Conservation (phyloP, 169 alveolate genomes). For the Pseudocohnilembus persalinus region DNA sequence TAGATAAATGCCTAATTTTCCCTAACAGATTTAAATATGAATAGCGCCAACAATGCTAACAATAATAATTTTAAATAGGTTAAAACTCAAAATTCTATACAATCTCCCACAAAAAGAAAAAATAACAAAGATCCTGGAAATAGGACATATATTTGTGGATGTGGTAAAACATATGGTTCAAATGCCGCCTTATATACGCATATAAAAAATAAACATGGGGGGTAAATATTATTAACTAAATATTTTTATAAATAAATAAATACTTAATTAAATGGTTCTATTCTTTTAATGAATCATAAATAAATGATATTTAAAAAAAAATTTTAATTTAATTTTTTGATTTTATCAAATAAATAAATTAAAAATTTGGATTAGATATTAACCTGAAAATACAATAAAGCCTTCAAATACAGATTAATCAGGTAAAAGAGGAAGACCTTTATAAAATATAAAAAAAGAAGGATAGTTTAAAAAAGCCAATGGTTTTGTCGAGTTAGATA, state of each 20-base stretch:
- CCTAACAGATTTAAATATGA: too few species aligned
- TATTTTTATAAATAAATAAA: too few species aligned
- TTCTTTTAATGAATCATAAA: too few species aligned
- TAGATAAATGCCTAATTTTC: too few species aligned
- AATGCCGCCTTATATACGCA: conserved; percentile 44
- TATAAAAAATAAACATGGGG: conserved; percentile 36
- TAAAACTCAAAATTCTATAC: not conserved
- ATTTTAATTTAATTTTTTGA: too few species aligned
- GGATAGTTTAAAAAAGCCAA: not conserved
- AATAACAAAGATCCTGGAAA: not conserved
- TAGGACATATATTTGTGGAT: not conserved
- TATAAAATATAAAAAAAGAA: not conserved
- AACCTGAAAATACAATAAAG: not conserved
- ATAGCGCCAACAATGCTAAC: too few species aligned
- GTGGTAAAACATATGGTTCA: conserved; percentile 37
- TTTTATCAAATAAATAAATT: too few species aligned
- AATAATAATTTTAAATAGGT: too few species aligned
- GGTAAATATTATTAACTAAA: not conserved
- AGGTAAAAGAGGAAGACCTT: not conserved
- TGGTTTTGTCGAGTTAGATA: not conserved
- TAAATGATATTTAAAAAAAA: too few species aligned
- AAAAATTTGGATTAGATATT: not conserved
- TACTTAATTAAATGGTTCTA: too few species aligned
- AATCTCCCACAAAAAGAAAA: not conserved
- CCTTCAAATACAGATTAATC: not conserved